Evolutionary conservation across 1,139 yeast genomes (phyloP).

Genomic region (Entelexis paramagnoliae): DNA sequence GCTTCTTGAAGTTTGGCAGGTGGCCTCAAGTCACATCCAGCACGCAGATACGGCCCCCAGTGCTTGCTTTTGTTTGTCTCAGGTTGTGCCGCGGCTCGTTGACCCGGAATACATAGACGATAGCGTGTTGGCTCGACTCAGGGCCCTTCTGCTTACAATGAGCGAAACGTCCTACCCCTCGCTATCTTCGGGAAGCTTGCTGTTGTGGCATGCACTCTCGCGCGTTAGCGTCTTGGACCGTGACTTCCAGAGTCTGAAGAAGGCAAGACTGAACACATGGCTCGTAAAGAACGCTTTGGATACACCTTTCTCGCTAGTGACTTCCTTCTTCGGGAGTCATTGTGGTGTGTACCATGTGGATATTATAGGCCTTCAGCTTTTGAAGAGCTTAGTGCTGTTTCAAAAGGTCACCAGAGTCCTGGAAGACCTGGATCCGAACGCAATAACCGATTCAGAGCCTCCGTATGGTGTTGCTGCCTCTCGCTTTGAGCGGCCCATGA

Average conservation of each 20-base stretch:
- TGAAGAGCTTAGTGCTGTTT: not conserved
- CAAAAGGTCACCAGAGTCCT: not conserved
- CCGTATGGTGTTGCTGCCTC: not conserved
- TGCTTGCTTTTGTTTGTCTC: constrained; percentile 14
- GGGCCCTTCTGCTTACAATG: not conserved
- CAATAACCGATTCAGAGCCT: not conserved
- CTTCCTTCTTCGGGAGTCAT: not conserved
- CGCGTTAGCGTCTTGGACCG: constrained; percentile 14
- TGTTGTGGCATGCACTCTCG: constrained; percentile 6
- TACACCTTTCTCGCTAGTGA: not conserved
- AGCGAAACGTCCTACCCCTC: not conserved
- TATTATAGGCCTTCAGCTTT: not conserved
- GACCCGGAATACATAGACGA: constrained; percentile 3
- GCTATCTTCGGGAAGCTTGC: constrained; percentile 17
- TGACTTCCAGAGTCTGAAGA: constrained; percentile 4
- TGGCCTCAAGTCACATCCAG: not conserved
- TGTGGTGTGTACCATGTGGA: not conserved
- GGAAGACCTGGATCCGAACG: not conserved
- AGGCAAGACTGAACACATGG: constrained; percentile 7
- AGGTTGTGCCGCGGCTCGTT: not conserved
- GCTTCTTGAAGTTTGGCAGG: constrained; percentile 3
- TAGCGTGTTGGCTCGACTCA: not conserved
- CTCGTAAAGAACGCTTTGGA: not conserved
- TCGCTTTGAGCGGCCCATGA: no score
- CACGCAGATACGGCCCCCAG: not conserved